Evolutionary conservation across 495 filamentous ascomycete species (phyloP).

Genomic region (Polyplosphaeria fusca): DNA sequence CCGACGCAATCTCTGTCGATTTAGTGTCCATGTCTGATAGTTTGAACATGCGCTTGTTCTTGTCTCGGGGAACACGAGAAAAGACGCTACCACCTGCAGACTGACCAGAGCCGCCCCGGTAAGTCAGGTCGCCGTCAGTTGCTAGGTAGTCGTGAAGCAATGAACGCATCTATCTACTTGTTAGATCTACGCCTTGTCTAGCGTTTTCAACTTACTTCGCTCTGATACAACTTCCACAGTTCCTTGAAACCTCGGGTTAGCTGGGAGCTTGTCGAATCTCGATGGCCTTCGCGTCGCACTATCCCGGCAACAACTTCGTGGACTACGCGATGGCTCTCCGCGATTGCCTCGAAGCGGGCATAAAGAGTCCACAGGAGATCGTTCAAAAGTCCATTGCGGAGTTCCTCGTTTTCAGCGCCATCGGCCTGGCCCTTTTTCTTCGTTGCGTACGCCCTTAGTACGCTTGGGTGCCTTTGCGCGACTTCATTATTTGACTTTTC

Average conservation of each 20-base stretch:
- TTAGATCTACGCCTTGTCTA: too few species aligned
- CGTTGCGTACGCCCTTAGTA: slow-evolving; percentile 51
- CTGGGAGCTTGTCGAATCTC: slow-evolving; percentile 44
- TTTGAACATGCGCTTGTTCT: slow-evolving; percentile 74
- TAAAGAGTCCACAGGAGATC: slow-evolving; percentile 91
- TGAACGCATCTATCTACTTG: slow-evolving; percentile 75
- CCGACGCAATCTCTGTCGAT: slow-evolving; percentile 66
- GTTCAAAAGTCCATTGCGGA: slow-evolving; percentile 75
- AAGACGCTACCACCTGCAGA: slow-evolving; percentile 55
- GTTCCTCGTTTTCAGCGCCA: slow-evolving; percentile 56
- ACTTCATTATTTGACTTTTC: slow-evolving; percentile 93
- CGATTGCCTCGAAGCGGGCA: slow-evolving; percentile 94
- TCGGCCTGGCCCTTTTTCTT: slow-evolving; percentile 5
- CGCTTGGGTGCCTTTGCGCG: slow-evolving; percentile 81
- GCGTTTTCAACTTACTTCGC: slow-evolving; percentile 55
- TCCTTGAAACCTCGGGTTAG: slow-evolving; percentile 82
- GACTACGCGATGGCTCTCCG: slow-evolving; percentile 88
- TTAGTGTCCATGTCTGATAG: slow-evolving; percentile 78
- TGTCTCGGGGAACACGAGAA: slow-evolving; percentile 62
- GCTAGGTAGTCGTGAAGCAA: slow-evolving; percentile 95
- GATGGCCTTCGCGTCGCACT: slow-evolving; percentile 67
- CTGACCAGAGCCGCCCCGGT: slow-evolving; percentile 48
- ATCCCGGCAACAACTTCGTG: slow-evolving; percentile 86
- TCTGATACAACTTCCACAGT: slow-evolving; percentile 88
- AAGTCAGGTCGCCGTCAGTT: slow-evolving; percentile 71